Conservation (phyloP, 164 flowering plant species). For the Euptelea pleiosperma region DNA sequence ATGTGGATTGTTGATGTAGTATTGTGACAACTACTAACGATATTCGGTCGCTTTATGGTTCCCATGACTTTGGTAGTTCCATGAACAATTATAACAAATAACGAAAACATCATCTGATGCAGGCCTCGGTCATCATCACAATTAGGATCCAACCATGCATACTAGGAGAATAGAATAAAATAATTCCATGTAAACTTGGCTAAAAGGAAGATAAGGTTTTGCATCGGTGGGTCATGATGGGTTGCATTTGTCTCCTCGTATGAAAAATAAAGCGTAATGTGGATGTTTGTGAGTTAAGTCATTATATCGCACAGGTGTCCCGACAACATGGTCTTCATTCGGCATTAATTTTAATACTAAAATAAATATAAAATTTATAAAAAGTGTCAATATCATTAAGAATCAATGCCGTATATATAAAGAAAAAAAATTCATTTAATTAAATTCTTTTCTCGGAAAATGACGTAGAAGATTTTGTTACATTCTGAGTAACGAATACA, state of each 20-base stretch:
- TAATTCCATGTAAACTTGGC: not conserved
- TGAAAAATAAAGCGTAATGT: not conserved
- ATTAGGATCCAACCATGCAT: not conserved
- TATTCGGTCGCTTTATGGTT: not conserved
- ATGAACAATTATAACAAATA: not conserved
- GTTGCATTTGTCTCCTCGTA: not conserved
- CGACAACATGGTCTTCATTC: not conserved
- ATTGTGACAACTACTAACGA: not conserved
- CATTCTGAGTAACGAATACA: too few relatives aligned
- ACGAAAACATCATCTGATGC: not conserved
- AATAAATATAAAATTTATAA: not conserved
- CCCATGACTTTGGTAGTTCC: not conserved
- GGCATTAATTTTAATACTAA: not conserved
- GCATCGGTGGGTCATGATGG: conserved; percentile 11
- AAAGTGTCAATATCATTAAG: conserved; percentile 2
- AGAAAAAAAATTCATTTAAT: too few relatives aligned
- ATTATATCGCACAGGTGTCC: not conserved
- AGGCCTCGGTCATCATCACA: conserved; percentile 2
- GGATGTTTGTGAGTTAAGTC: not conserved
- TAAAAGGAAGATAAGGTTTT: not conserved
- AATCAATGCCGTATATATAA: too few relatives aligned
- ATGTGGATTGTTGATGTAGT: not conserved
- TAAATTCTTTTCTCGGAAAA: too few relatives aligned
- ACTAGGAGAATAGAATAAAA: not conserved
- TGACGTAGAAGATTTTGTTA: too few relatives aligned